Evolutionary conservation across 345 rosid species (phyloP).

Genomic region (Hibiscus trionum): DNA sequence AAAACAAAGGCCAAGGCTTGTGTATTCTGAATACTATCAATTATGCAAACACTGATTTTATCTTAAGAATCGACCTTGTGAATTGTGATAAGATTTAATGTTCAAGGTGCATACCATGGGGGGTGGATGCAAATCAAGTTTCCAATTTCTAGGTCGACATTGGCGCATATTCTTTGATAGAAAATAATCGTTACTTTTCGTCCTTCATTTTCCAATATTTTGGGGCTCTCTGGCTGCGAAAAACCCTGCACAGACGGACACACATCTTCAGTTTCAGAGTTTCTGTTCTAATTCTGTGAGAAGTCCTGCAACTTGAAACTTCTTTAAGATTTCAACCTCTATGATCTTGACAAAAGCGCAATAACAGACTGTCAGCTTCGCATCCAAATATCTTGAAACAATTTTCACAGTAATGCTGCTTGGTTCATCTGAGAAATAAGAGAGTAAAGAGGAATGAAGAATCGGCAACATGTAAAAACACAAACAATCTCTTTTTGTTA

Average conservation of each 20-base stretch:
- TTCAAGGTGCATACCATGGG: constrained; percentile 48
- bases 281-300: neutral
- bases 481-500: neutral
- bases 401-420: constrained; percentile 42
- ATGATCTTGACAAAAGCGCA: constrained; percentile 36
- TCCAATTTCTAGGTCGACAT: constrained; percentile 79
- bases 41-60: neutral
- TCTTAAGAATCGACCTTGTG: neutral
- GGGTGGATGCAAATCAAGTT: constrained; percentile 46
- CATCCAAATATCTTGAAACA: constrained; percentile 68
- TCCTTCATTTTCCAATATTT: constrained; percentile 22
- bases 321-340: constrained; percentile 36
- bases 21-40: neutral
- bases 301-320: neutral
- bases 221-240: constrained; percentile 19
- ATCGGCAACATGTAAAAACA: constrained; percentile 8
- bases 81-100: neutral
- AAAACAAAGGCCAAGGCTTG: neutral
- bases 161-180: constrained; percentile 56
- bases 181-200: constrained; percentile 50
- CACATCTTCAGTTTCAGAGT: neutral
- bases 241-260: constrained; percentile 31
- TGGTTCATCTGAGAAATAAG: constrained; percentile 36
- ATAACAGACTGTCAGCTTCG: constrained; percentile 62
- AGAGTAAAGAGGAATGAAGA: neutral